Conservation (phyloP, 495 filamentous ascomycete species). For the Lentithecium fluviatile region DNA sequence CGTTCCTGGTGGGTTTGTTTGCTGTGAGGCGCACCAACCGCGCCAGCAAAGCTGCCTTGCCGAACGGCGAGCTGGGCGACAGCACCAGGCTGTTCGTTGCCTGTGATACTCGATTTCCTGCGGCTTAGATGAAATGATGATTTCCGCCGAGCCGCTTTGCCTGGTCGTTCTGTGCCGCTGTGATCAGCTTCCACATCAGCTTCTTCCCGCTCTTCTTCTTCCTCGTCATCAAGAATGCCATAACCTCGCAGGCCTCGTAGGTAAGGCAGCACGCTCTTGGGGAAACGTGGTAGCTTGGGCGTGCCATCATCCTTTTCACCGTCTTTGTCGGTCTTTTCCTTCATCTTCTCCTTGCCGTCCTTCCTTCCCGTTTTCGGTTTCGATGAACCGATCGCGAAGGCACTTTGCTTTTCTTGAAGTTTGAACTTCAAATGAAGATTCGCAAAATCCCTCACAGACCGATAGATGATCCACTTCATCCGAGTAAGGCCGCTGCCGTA, state of each 20-base stretch:
- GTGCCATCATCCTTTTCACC: constrained; percentile 50
- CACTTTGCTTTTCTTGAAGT: constrained; percentile 71
- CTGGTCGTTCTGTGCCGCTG: constrained; percentile 57
- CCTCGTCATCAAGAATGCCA: constrained; percentile 62
- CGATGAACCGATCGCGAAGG: constrained; percentile 40
- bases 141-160: constrained; percentile 61
- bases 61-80: constrained; percentile 45
- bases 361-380: constrained; percentile 38
- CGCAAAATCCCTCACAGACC: constrained; percentile 82
- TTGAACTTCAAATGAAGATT: constrained; percentile 94
- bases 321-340: neutral
- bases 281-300: constrained; percentile 80
- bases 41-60: constrained; percentile 46
- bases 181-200: constrained; percentile 56
- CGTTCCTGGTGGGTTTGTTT: constrained; percentile 62
- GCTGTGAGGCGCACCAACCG: constrained; percentile 37
- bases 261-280: constrained; percentile 87
- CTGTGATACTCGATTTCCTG: constrained; percentile 58
- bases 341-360: constrained; percentile 37
- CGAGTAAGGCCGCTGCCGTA: constrained; percentile 93
- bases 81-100: constrained; percentile 42
- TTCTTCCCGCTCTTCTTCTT: constrained; percentile 69
- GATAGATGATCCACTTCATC: constrained; percentile 95
- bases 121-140: constrained; percentile 58
- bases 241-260: constrained; percentile 72